Evolutionary conservation across 768 basidiomycete genomes (phyloP).

Genomic region (Macrocybe gigantea): DNA sequence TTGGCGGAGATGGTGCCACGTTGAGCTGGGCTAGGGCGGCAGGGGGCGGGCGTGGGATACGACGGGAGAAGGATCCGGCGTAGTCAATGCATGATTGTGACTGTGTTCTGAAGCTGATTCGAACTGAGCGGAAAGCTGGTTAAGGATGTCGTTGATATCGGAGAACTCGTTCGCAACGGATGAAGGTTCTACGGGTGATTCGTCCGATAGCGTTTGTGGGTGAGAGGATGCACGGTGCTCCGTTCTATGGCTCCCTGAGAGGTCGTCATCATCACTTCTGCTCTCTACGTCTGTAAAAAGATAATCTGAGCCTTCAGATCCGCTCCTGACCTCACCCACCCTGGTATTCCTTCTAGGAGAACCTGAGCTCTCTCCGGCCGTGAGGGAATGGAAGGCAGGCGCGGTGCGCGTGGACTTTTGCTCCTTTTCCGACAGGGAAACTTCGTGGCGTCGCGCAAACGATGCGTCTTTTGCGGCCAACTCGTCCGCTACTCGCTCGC

Average conservation of each 20-base stretch:
- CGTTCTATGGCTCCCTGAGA: constrained; percentile 21
- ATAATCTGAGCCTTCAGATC: constrained; percentile 48
- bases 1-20: constrained; percentile 13
- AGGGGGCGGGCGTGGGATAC: constrained; percentile 20
- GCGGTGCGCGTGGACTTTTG: constrained; percentile 59
- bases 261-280: constrained; percentile 36
- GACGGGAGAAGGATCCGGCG: constrained; percentile 43
- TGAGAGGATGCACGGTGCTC: constrained; percentile 27
- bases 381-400: constrained; percentile 76
- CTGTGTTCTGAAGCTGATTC: constrained; percentile 47
- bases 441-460: constrained; percentile 37
- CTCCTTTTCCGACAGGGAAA: constrained; percentile 37
- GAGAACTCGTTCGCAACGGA: constrained; percentile 54
- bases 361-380: constrained; percentile 41
- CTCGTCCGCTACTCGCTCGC: constrained; percentile 36
- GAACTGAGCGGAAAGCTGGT: constrained; percentile 66
- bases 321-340: constrained; percentile 29
- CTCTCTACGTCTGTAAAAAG: constrained; percentile 46
- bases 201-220: constrained; percentile 16
- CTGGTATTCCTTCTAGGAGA: constrained; percentile 23
- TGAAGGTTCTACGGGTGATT: constrained; percentile 38
- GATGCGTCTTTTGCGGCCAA: constrained; percentile 40
- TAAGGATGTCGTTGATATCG: constrained; percentile 73
- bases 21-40: background rate
- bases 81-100: constrained; percentile 32